Percentiles rank a stretch among this genome's conserved stretches.
Evolutionary conservation across 192 early-diverging fungal species (phyloP).

Genomic region (Allomyces javanicus): DNA sequence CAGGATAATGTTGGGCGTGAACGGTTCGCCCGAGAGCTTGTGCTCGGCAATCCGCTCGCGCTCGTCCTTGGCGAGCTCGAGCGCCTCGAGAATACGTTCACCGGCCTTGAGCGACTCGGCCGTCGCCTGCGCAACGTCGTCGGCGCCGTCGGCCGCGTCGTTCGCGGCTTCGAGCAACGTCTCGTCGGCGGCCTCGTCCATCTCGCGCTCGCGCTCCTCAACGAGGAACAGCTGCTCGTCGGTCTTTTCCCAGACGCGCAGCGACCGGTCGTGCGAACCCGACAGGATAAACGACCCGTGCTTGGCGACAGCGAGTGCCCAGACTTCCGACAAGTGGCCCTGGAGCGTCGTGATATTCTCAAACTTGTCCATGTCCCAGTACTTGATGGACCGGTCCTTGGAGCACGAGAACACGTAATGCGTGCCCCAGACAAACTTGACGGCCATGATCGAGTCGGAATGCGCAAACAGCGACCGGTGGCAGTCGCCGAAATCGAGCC

Average conservation of each 20-base stretch:
- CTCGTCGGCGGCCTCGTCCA: conserved; percentile 76
- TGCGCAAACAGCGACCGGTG: conserved; percentile 85
- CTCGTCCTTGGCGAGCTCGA: conserved; percentile 76
- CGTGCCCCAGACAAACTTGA: conserved; percentile 80
- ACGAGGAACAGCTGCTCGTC: conserved; percentile 89
- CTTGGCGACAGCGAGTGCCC: conserved; percentile 76
- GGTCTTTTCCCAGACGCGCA: conserved; percentile 89
- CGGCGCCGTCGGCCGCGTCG: conserved; percentile 20
- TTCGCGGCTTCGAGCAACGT: conserved; percentile 36
- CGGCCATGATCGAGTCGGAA: conserved; percentile 72
- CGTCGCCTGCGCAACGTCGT: conserved; percentile 58
- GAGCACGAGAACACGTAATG: conserved; percentile 87
- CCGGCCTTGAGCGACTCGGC: conserved; percentile 90
- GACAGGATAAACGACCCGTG: conserved; percentile 76
- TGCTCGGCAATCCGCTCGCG: conserved; percentile 17
- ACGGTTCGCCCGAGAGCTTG: background rate
- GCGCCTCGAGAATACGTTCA: conserved; percentile 79
- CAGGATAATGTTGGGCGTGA: conserved; percentile 36
- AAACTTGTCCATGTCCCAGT: conserved; percentile 96
- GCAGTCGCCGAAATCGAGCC: conserved; percentile 97
- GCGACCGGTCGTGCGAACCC: conserved; percentile 78
- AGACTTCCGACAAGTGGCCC: conserved; percentile 84
- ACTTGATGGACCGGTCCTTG: conserved; percentile 78
- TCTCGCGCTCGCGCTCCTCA: conserved; percentile 86
- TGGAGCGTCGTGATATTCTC: conserved; percentile 83